These are phyloP conservation scores for Falciphora oryzae DNA, from an alignment of 2,329 filamentous ascomycete species.

Conservation along the genomic window DNA sequence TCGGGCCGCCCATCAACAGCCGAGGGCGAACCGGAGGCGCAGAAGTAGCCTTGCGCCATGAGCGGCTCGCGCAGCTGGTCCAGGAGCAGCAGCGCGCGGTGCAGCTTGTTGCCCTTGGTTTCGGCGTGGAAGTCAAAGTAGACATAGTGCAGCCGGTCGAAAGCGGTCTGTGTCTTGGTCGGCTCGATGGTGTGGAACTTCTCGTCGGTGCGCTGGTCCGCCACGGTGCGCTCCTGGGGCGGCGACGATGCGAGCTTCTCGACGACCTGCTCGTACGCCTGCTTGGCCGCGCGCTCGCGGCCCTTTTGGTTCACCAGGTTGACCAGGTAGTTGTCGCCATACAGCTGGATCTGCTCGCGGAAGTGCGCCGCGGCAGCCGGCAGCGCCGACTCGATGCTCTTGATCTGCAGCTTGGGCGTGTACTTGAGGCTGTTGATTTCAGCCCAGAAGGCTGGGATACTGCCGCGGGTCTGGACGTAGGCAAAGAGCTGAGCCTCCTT, in stretches of 20 bases:
- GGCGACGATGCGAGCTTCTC: constrained; percentile 66
- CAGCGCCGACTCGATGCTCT: constrained; percentile 73
- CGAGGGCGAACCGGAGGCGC: constrained; percentile 78
- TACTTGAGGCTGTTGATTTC: constrained; percentile 93
- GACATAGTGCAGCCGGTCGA: constrained; percentile 86
- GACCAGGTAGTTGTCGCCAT: constrained; percentile 95
- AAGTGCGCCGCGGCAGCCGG: constrained; percentile 82
- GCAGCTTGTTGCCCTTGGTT: constrained; percentile 91
- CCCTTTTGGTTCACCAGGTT: constrained; percentile 97
- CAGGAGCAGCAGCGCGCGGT: constrained; percentile 81
- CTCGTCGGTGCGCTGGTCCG: constrained; percentile 65
- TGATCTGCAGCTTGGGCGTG: constrained; percentile 82
- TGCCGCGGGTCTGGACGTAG: constrained; percentile 94
- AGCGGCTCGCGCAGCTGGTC: constrained; percentile 75
- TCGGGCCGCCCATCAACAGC: constrained; percentile 67
- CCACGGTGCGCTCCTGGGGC: constrained; percentile 59
- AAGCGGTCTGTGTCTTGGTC: constrained; percentile 41
- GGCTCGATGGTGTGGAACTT: constrained; percentile 76
- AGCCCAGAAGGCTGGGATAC: constrained; percentile 92
- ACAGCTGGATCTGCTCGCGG: constrained; percentile 84
- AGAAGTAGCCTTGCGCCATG: constrained; percentile 81
- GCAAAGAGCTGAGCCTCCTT: constrained; percentile 85
- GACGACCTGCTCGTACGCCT: constrained; percentile 89
- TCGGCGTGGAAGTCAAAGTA: constrained; percentile 99
- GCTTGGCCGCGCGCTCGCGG: constrained; percentile 81